phyloP scores from a whole-genome alignment of 345 rosid genomes.

The Orychophragmus violaceus region DNA sequence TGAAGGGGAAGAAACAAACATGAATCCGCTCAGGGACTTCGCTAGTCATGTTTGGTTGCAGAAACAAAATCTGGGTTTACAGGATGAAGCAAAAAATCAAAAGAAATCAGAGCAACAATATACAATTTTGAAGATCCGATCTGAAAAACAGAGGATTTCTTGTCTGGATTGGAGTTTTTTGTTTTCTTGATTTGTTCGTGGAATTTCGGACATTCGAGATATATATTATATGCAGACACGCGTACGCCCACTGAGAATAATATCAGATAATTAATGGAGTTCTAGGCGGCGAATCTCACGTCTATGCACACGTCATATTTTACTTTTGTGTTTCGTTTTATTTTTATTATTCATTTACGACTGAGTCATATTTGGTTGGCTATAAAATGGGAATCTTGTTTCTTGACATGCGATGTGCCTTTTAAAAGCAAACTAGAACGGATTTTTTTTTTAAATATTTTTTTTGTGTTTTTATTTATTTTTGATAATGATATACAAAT shows the following conservation, averaged over 20 bases:
- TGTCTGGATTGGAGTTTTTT: background rate
- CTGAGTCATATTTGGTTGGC: constrained; percentile 11
- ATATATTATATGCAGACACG: background rate
- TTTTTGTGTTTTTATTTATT: no score
- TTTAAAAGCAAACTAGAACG: no score
- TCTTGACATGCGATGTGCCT: background rate
- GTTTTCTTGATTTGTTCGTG: background rate
- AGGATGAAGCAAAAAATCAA: background rate
- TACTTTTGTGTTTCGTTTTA: background rate
- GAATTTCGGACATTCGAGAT: constrained; percentile 1
- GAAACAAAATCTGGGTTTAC: background rate
- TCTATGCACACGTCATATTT: constrained; percentile 18
- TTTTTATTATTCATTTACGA: background rate
- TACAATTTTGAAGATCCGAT: background rate
- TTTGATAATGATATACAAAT: no score
- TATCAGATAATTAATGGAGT: background rate
- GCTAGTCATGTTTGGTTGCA: constrained; percentile 23
- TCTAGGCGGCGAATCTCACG: constrained; percentile 13
- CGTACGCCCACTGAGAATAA: background rate
- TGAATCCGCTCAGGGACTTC: constrained; percentile 23
- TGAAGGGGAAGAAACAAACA: constrained; percentile 42
- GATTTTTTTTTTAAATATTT: no score
- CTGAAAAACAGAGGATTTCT: background rate
- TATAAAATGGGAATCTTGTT: background rate
- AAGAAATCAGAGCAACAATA: background rate